Conservation (phyloP, 1,284 basidiomycete species). For the Afroboletus lepidellus region DNA sequence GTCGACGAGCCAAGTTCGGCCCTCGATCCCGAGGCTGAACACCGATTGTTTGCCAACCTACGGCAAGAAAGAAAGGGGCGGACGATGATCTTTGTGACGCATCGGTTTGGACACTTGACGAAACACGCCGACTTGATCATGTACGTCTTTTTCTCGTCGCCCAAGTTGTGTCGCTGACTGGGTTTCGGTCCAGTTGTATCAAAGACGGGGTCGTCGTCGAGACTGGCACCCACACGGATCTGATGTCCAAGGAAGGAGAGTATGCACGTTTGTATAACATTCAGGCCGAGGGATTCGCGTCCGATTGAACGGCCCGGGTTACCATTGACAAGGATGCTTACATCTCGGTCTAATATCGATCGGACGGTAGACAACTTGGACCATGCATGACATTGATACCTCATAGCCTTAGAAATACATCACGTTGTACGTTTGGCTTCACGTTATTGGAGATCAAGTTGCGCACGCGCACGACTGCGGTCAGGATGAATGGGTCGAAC, state of each 20-base stretch:
- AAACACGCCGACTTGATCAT: constrained; percentile 61
- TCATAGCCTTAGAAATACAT: no score
- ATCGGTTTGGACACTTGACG: constrained; percentile 67
- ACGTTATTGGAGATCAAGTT: no score
- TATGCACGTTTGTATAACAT: constrained; percentile 56
- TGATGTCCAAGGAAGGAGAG: constrained; percentile 47
- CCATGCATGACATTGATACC: no score
- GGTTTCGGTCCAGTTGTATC: neutral
- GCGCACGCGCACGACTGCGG: no score
- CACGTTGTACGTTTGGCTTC: no score
- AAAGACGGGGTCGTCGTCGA: constrained; percentile 53
- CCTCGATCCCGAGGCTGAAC: constrained; percentile 50
- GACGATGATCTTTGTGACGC: constrained; percentile 69
- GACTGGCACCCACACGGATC: constrained; percentile 50
- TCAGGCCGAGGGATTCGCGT: constrained; percentile 51
- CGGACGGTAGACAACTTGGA: neutral
- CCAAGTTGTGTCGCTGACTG: no score
- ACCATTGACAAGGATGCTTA: no score
- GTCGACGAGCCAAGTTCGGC: constrained; percentile 57
- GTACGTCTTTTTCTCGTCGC: constrained; percentile 33
- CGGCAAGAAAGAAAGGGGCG: constrained; percentile 50
- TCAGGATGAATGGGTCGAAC: no score
- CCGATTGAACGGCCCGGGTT: neutral
- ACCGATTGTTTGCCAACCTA: constrained; percentile 51
- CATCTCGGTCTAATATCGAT: no score